Percentiles rank a stretch among this genome's conserved stretches.
phyloP scores from a whole-genome alignment of 495 filamentous ascomycete genomes.

The Aspergillus asperescens region DNA sequence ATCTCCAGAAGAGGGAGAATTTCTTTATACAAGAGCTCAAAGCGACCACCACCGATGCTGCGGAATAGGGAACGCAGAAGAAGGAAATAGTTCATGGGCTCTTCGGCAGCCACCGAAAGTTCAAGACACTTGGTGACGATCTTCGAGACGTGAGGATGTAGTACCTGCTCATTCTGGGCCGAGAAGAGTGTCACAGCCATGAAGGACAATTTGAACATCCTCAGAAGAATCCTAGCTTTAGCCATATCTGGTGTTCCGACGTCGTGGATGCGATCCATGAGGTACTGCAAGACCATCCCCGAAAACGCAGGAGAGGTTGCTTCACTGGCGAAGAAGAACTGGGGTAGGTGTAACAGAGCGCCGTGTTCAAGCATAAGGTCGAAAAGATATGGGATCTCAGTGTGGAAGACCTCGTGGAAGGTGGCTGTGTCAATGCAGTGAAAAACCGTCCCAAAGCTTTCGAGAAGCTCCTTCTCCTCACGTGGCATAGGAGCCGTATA shows the following conservation, averaged over 20 bases:
- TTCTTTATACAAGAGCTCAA: conserved; percentile 97
- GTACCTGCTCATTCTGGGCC: conserved; percentile 86
- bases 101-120: conserved; percentile 88
- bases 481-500: conserved; percentile 88
- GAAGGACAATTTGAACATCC: conserved; percentile 97
- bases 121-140: conserved; percentile 96
- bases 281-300: conserved; percentile 92
- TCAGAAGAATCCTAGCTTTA: conserved; percentile 83
- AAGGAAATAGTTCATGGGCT: conserved; percentile 98
- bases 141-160: conserved; percentile 91
- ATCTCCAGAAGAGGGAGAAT: conserved; percentile 94
- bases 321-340: conserved; percentile 97
- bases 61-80: conserved; percentile 87
- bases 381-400: conserved; percentile 92
- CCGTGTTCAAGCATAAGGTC: conserved; percentile 98
- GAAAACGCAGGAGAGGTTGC: conserved; percentile 96
- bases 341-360: conserved; percentile 86
- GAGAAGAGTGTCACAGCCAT: conserved; percentile 99
- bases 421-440: conserved; percentile 98
- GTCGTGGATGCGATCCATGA: conserved; percentile 94
- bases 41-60: conserved; percentile 94
- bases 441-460: conserved; percentile 97
- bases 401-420: conserved; percentile 97
- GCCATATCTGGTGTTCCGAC: conserved; percentile 87
- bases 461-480: conserved; percentile 95